Conservation (phyloP, 257 asterid species). For the Marsdenia floribunda region DNA sequence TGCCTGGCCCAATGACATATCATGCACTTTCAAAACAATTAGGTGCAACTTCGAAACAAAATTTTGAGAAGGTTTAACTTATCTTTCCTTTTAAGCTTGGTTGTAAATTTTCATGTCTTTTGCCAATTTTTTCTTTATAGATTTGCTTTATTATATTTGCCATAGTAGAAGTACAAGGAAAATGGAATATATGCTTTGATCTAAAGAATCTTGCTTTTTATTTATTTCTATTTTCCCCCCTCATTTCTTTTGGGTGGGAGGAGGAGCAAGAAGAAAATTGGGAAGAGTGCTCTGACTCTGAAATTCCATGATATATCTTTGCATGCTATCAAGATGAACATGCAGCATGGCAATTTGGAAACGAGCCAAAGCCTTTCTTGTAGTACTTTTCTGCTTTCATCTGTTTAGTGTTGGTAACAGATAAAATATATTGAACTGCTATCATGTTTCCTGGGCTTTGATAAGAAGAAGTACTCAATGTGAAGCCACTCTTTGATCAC, state of each 20-base stretch:
- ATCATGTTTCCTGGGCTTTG: neutral
- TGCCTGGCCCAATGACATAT: neutral
- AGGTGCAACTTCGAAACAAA: neutral
- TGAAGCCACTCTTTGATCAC: neutral
- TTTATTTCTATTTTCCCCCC: too few species aligned
- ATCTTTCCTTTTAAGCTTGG: neutral
- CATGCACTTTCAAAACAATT: neutral
- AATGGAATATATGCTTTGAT: too few species aligned
- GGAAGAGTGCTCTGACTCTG: neutral
- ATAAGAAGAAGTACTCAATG: neutral
- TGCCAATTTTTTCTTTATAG: neutral
- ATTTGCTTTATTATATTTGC: too few species aligned
- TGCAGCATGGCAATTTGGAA: neutral
- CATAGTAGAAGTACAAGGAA: too few species aligned
- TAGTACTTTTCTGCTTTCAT: neutral
- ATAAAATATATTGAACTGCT: neutral
- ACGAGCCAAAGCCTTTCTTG: neutral
- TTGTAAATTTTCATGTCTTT: neutral
- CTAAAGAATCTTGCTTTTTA: too few species aligned
- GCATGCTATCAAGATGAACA: neutral
- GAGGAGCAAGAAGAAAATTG: neutral
- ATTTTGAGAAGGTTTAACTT: neutral
- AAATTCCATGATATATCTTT: neutral
- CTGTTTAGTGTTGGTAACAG: neutral
- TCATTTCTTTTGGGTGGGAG: too few species aligned